Evolutionary conservation across 768 basidiomycete genomes (phyloP).

Genomic region (Russula olivacea): DNA sequence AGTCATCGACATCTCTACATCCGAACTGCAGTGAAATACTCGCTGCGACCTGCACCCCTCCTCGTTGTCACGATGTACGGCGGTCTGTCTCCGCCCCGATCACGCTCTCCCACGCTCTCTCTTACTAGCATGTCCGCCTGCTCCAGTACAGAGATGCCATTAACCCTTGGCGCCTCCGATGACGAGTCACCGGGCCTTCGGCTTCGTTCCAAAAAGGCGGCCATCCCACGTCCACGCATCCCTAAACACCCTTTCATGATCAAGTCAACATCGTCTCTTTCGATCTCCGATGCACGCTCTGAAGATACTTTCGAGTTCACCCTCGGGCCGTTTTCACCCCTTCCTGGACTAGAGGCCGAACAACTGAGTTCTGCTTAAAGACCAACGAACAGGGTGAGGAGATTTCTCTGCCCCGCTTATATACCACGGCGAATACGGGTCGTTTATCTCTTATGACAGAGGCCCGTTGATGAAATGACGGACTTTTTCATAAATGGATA

Average conservation of each 20-base stretch:
- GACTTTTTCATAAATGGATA: background rate
- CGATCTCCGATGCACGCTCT: conserved; percentile 11
- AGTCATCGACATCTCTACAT: conserved; percentile 8
- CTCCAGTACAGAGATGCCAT: conserved; percentile 24
- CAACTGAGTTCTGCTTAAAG: too few relatives aligned
- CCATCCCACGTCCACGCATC: conserved; percentile 35
- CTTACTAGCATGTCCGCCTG: conserved; percentile 27
- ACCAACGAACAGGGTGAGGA: too few relatives aligned
- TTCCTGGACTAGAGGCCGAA: conserved; percentile 23
- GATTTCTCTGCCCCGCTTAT: too few relatives aligned
- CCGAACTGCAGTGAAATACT: conserved; percentile 21
- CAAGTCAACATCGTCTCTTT: conserved; percentile 36
- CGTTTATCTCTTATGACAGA: background rate
- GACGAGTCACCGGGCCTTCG: conserved; percentile 37
- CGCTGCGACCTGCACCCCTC: background rate
- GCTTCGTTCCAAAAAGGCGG: conserved; percentile 12
- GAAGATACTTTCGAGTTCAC: conserved; percentile 20
- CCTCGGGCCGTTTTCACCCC: conserved; percentile 12
- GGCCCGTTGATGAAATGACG: background rate
- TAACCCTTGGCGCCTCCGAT: conserved; percentile 52
- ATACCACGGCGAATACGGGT: too few relatives aligned
- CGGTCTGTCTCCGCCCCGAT: conserved; percentile 16
- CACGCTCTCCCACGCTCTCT: conserved; percentile 29
- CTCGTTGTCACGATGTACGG: background rate
- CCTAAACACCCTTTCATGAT: conserved; percentile 47